Evolutionary conservation across 805 yeast species (phyloP).

Genomic region (Hanseniaspora opuntiae): DNA sequence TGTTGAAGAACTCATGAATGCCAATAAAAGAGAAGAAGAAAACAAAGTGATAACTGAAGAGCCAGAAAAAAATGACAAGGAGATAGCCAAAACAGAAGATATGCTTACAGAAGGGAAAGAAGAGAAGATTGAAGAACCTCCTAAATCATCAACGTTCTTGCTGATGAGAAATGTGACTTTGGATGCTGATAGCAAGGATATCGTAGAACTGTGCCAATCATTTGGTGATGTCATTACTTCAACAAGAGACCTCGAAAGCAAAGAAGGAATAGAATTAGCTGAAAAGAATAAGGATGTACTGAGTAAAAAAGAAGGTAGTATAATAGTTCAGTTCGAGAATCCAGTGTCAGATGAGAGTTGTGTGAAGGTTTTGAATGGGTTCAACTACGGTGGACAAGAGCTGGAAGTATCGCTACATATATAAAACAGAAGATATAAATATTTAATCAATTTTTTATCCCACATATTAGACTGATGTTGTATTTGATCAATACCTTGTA

Average conservation of each 20-base stretch:
- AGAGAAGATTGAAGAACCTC: constrained; percentile 1
- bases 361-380: constrained; percentile 10
- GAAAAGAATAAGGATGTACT: neutral
- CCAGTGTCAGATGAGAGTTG: constrained; percentile 10
- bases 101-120: constrained; percentile 6
- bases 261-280: neutral
- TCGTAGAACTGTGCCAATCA: constrained; percentile 9
- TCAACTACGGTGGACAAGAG: constrained; percentile 8
- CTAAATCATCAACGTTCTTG: constrained; percentile 12
- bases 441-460: neutral
- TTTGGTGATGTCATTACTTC: constrained; percentile 4
- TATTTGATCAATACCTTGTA: too few species aligned
- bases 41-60: constrained; percentile 12
- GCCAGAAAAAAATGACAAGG: constrained; percentile 2
- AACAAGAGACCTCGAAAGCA: neutral
- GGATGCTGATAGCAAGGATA: constrained; percentile 10
- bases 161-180: constrained; percentile 2
- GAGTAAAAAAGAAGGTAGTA: neutral
- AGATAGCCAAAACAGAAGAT: neutral
- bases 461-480: too few species aligned
- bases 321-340: constrained; percentile 1
- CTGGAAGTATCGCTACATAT: neutral
- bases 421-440: neutral
- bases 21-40: constrained; percentile 4
- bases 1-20: constrained; percentile 6